These are phyloP conservation scores for Millerozyma miso DNA, from an alignment of 805 yeast genomes.

Conservation along the genomic window DNA sequence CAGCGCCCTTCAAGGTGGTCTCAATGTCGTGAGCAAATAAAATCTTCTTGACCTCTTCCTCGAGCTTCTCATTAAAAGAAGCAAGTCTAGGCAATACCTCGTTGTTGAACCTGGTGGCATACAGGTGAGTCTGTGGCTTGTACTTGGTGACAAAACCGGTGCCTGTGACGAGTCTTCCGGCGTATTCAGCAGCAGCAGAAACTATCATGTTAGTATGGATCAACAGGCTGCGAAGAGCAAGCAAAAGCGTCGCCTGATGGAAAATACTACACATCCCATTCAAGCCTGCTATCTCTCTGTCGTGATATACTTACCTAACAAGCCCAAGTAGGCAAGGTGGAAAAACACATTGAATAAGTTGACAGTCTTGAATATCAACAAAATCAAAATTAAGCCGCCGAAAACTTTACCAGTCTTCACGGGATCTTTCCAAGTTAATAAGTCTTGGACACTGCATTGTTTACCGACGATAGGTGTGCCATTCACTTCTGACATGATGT, in stretches of 20 bases:
- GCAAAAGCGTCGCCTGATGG: neutral
- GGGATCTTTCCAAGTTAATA: constrained; percentile 77
- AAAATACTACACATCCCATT: too few relatives aligned
- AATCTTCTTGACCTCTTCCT: constrained; percentile 51
- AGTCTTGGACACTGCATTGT: constrained; percentile 15
- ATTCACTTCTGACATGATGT: neutral
- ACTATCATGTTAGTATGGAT: constrained; percentile 28
- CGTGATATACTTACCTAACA: constrained; percentile 34
- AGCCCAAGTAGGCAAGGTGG: constrained; percentile 54
- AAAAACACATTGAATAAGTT: constrained; percentile 59
- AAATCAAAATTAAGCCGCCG: constrained; percentile 53
- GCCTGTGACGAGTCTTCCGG: constrained; percentile 69
- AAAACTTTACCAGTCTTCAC: constrained; percentile 71
- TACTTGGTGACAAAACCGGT: constrained; percentile 75
- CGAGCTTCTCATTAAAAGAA: constrained; percentile 46
- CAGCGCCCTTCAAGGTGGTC: constrained; percentile 69
- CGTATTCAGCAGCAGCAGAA: constrained; percentile 74
- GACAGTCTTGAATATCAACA: constrained; percentile 58
- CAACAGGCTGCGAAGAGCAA: neutral
- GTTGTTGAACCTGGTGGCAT: constrained; percentile 33
- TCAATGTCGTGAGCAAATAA: constrained; percentile 68
- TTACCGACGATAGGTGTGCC: neutral
- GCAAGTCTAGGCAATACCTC: constrained; percentile 40
- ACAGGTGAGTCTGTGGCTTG: constrained; percentile 51
- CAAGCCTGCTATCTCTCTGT: neutral